Evolutionary conservation across 2,329 filamentous ascomycete species (phyloP).

Genomic region (Venturia carpophila): DNA sequence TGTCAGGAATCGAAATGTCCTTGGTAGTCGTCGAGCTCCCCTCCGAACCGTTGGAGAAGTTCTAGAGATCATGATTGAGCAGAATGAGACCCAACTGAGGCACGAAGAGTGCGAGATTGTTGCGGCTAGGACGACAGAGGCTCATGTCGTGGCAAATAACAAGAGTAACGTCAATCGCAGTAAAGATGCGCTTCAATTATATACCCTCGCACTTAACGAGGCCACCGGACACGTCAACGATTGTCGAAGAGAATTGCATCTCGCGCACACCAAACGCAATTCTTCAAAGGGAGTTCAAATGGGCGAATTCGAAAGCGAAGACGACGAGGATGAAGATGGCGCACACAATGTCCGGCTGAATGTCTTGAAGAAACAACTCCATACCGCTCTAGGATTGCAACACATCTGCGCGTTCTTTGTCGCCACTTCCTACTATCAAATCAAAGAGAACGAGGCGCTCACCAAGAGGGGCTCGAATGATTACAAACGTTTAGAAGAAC

Average conservation of each 20-base stretch:
- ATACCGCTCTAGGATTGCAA: conserved; percentile 66
- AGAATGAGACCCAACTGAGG: conserved; percentile 61
- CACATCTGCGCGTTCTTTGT: conserved; percentile 80
- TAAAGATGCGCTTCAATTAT: conserved; percentile 61
- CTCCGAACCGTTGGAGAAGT: conserved; percentile 81
- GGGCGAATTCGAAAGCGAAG: conserved; percentile 27
- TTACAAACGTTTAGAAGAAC: conserved; percentile 57
- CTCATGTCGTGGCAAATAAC: conserved; percentile 73
- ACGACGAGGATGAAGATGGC: conserved; percentile 32
- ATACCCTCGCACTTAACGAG: conserved; percentile 45
- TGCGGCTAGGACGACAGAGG: conserved; percentile 55
- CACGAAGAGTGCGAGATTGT: conserved; percentile 62
- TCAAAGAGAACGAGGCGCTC: conserved; percentile 57
- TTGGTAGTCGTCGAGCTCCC: conserved; percentile 55
- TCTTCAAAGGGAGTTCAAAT: conserved; percentile 22
- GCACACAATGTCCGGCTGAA: conserved; percentile 32
- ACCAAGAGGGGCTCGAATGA: conserved; percentile 56
- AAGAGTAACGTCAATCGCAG: conserved; percentile 46
- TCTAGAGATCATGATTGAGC: conserved; percentile 82
- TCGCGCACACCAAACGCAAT: conserved; percentile 26
- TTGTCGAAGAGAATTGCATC: conserved; percentile 56
- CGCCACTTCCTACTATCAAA: conserved; percentile 75
- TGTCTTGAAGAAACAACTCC: conserved; percentile 56
- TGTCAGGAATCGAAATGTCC: conserved; percentile 53
- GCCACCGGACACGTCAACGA: conserved; percentile 49